Evolutionary conservation across 768 basidiomycete genomes (phyloP).

Genomic region (Trametes gibbosa): DNA sequence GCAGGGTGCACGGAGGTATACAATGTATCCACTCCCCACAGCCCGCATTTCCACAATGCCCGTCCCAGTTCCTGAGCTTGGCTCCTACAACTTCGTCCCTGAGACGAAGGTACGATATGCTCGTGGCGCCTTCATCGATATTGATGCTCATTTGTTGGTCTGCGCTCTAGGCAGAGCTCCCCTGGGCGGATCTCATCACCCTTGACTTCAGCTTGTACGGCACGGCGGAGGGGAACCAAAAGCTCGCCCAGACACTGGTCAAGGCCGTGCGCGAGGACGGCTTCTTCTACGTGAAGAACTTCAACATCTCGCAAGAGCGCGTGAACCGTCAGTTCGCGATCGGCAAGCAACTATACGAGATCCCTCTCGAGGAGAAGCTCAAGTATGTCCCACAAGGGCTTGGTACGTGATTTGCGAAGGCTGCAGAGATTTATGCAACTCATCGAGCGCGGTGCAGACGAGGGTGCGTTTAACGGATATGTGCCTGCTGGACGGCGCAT

Average conservation of each 20-base stretch:
- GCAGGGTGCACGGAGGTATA: background rate
- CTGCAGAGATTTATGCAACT: background rate
- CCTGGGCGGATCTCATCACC: slow-evolving; percentile 49
- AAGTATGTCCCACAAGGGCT: slow-evolving; percentile 41
- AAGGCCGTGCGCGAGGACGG: slow-evolving; percentile 46
- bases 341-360: slow-evolving; percentile 46
- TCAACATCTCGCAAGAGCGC: slow-evolving; percentile 45
- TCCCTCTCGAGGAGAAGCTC: slow-evolving; percentile 49
- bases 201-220: slow-evolving; percentile 42
- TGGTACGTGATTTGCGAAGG: slow-evolving; percentile 15
- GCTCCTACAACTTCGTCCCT: slow-evolving; percentile 38
- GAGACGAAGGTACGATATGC: slow-evolving; percentile 37
- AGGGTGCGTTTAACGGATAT: slow-evolving; percentile 49
- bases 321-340: slow-evolving; percentile 49
- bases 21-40: background rate
- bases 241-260: slow-evolving; percentile 42
- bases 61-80: slow-evolving; percentile 37
- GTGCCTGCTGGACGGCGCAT: slow-evolving; percentile 43
- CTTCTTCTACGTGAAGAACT: slow-evolving; percentile 53
- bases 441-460: slow-evolving; percentile 24
- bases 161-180: slow-evolving; percentile 39
- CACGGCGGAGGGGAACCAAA: slow-evolving; percentile 39
- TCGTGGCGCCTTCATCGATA: background rate
- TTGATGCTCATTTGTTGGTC: background rate
- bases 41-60: slow-evolving; percentile 26